phyloP scores from a whole-genome alignment of 2,329 filamentous ascomycete species.

The Lachnellula cervina region DNA sequence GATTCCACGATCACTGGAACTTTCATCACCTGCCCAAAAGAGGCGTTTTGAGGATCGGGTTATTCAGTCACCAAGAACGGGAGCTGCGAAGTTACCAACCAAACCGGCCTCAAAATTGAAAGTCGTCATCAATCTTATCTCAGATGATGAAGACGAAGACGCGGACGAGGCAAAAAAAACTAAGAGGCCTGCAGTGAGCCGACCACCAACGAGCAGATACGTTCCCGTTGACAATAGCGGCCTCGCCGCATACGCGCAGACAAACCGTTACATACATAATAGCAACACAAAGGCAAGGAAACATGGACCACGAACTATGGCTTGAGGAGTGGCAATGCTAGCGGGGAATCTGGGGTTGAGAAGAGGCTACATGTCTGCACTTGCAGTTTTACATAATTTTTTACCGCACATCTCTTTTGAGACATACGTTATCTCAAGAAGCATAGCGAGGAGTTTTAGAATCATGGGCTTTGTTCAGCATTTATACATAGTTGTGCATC shows the following conservation, averaged over 20 bases:
- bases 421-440: too few species aligned
- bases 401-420: too few species aligned
- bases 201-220: constrained; percentile 5
- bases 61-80: not conserved
- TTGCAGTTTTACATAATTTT: too few species aligned
- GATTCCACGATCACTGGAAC: not conserved
- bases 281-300: not conserved
- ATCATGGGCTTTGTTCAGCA: too few species aligned
- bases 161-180: not conserved
- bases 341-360: not conserved
- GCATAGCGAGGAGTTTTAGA: too few species aligned
- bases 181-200: not conserved
- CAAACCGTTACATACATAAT: constrained; percentile 7
- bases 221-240: constrained; percentile 20
- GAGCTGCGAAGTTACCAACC: not conserved
- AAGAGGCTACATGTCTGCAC: not conserved
- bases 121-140: constrained; percentile 8
- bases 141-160: constrained; percentile 11
- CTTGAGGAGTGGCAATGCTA: not conserved
- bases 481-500: too few species aligned
- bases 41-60: not conserved
- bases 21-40: not conserved
- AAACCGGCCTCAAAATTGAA: not conserved
- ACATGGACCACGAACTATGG: not conserved
- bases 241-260: constrained; percentile 17